These are phyloP conservation scores for Magnusiomyces suaveolens DNA, from an alignment of 1,139 yeast genomes.

Conservation along the genomic window DNA sequence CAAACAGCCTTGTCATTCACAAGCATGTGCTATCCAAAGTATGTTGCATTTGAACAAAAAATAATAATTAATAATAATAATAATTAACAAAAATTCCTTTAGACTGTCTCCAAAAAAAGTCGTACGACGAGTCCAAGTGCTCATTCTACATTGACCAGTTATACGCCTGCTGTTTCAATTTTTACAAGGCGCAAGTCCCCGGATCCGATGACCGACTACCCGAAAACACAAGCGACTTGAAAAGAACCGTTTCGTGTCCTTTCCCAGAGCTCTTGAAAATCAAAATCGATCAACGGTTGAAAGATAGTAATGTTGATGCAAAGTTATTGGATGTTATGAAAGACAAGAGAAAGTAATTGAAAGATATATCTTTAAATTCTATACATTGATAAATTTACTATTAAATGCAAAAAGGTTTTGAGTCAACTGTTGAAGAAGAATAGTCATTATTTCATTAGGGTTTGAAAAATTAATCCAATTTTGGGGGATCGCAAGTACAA, in stretches of 20 bases:
- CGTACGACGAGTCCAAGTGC: conserved; percentile 57
- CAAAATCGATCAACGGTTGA: conserved; percentile 46
- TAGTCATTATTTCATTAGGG: neutral
- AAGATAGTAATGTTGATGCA: conserved; percentile 23
- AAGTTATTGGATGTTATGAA: conserved; percentile 13
- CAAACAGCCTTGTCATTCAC: conserved; percentile 41
- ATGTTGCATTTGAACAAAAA: conserved; percentile 14
- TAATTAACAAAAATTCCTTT: too few species aligned
- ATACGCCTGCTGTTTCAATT: conserved; percentile 53
- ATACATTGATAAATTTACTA: neutral
- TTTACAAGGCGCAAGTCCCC: conserved; percentile 38
- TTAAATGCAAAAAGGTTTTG: too few species aligned
- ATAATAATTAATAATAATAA: too few species aligned
- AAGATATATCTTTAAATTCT: neutral
- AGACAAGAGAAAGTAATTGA: neutral
- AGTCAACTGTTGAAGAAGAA: too few species aligned
- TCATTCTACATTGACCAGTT: conserved; percentile 48
- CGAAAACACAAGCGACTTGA: conserved; percentile 16
- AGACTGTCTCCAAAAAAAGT: conserved; percentile 45
- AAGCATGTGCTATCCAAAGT: conserved; percentile 60
- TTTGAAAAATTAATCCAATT: conserved; percentile 22
- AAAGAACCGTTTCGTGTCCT: conserved; percentile 58
- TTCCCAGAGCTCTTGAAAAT: conserved; percentile 43
- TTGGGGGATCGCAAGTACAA: conserved; percentile 62
- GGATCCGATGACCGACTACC: too few species aligned